Conservation (phyloP, 805 yeast species). For the Pichia eremophila region DNA sequence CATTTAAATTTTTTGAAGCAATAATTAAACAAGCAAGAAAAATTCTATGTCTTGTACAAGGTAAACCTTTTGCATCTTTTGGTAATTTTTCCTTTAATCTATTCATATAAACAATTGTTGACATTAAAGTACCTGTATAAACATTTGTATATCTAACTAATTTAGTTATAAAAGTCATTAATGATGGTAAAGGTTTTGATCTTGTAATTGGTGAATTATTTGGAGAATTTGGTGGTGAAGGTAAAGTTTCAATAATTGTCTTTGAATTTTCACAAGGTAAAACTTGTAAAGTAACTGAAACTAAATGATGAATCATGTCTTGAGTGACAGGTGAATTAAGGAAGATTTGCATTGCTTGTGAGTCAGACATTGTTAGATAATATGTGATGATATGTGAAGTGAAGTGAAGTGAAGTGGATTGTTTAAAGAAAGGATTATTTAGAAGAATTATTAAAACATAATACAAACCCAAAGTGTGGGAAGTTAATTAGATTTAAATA, state of each 20-base stretch:
- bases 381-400: neutral
- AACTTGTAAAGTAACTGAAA: conserved; percentile 56
- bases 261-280: conserved; percentile 46
- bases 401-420: neutral
- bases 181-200: conserved; percentile 48
- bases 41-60: conserved; percentile 73
- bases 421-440: neutral
- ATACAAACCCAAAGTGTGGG: too few relatives aligned
- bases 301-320: conserved; percentile 64
- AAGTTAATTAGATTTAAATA: neutral
- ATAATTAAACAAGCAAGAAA: conserved; percentile 66
- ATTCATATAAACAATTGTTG: conserved; percentile 61
- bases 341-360: conserved; percentile 50
- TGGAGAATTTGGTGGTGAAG: conserved; percentile 25
- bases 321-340: conserved; percentile 61
- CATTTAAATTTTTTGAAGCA: conserved; percentile 68
- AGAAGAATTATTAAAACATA: too few relatives aligned
- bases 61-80: conserved; percentile 62
- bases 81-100: conserved; percentile 55
- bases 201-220: conserved; percentile 24
- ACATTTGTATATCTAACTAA: conserved; percentile 69
- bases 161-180: conserved; percentile 64
- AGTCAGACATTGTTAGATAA: conserved; percentile 30
- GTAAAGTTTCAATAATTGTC: conserved; percentile 26
- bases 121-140: conserved; percentile 69